These are phyloP conservation scores for Spiromastix sp. DNA, from an alignment of 2,329 filamentous ascomycete species.

Conservation along the genomic window DNA sequence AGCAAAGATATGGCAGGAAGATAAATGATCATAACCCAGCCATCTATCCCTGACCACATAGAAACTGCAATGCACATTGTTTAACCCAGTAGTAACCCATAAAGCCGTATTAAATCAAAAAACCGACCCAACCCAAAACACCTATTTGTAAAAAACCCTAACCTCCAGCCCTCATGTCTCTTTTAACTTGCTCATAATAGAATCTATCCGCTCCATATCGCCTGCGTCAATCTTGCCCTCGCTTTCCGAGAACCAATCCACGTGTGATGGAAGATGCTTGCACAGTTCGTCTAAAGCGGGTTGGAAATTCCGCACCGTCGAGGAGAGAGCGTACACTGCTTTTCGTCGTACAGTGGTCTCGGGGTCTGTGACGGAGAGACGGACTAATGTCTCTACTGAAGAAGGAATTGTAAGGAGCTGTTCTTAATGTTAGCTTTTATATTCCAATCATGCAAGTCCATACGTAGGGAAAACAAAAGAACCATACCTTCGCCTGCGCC, in stretches of 20 bases:
- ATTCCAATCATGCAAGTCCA: background rate
- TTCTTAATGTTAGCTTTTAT: constrained; percentile 8
- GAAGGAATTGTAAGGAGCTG: constrained; percentile 44
- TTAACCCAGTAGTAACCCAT: too few relatives aligned
- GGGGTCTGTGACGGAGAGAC: constrained; percentile 51
- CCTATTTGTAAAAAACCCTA: background rate
- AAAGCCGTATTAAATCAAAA: too few relatives aligned
- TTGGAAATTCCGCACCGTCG: constrained; percentile 79
- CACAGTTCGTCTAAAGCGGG: constrained; percentile 56
- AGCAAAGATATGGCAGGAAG: too few relatives aligned
- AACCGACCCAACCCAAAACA: too few relatives aligned
- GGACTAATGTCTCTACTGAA: constrained; percentile 60
- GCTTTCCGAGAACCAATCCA: constrained; percentile 47
- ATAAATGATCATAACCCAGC: too few relatives aligned
- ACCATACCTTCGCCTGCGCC: constrained; percentile 60
- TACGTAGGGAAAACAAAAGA: background rate
- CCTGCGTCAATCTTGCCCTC: constrained; percentile 64
- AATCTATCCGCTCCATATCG: constrained; percentile 81
- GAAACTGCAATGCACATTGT: too few relatives aligned
- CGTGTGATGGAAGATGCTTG: constrained; percentile 54
- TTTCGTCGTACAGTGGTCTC: constrained; percentile 64
- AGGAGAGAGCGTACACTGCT: constrained; percentile 81
- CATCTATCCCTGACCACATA: too few relatives aligned
- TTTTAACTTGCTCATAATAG: constrained; percentile 58
- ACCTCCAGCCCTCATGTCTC: background rate